Percentiles rank a stretch among this genome's conserved stretches.
Conservation (phyloP, 805 yeast species). For the Candida sphagnicola region DNA sequence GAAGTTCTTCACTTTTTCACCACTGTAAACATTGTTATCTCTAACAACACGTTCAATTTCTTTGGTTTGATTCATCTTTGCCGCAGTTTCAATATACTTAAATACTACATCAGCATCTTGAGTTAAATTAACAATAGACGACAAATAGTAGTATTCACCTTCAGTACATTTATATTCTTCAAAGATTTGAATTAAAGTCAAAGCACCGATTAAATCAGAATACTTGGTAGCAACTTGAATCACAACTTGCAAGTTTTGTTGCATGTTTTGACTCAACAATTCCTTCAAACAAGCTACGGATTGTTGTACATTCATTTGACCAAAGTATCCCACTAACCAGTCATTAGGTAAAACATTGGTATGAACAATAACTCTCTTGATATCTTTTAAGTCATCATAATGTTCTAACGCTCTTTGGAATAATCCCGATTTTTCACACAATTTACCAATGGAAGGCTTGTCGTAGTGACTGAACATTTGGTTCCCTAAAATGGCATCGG, state of each 20-base stretch:
- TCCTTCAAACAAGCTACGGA: conserved; percentile 82
- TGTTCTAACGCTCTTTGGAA: conserved; percentile 95
- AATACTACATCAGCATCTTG: conserved; percentile 94
- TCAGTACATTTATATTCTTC: conserved; percentile 91
- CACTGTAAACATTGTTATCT: conserved; percentile 90
- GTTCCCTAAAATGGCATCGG: conserved; percentile 96
- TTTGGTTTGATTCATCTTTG: conserved; percentile 80
- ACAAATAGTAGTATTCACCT: conserved; percentile 91
- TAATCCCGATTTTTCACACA: conserved; percentile 95
- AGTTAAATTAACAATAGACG: conserved; percentile 88
- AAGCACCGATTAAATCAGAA: conserved; percentile 88
- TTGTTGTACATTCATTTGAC: conserved; percentile 92
- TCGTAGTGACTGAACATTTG: conserved; percentile 95
- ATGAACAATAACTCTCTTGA: conserved; percentile 90
- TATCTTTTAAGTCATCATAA: conserved; percentile 90
- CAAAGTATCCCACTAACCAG: conserved; percentile 91
- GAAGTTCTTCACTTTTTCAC: conserved; percentile 96
- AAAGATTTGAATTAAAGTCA: conserved; percentile 79
- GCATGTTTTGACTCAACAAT: conserved; percentile 71
- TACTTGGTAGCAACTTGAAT: conserved; percentile 96
- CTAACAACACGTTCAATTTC: conserved; percentile 96
- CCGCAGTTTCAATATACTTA: conserved; percentile 94
- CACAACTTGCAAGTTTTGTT: conserved; percentile 86
- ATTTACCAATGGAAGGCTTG: conserved; percentile 83
- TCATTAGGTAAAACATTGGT: conserved; percentile 82